phyloP scores from a whole-genome alignment of 1,284 basidiomycete genomes.

The Marasmius oreades region DNA sequence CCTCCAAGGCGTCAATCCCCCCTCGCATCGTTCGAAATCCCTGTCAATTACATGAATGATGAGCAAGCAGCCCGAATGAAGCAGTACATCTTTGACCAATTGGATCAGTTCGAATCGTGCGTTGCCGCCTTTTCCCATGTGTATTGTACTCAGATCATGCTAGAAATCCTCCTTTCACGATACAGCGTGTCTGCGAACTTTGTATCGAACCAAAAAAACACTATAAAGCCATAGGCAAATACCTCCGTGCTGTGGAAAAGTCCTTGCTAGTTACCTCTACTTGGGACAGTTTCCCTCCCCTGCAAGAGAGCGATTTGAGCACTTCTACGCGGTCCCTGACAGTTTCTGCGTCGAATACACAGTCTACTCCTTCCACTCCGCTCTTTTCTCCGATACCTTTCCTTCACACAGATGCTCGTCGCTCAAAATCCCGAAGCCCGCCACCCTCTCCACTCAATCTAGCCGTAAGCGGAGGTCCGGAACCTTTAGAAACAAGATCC shows the following conservation, averaged over 20 bases:
- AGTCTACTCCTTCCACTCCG: conserved; percentile 66
- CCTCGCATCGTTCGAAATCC: conserved; percentile 48
- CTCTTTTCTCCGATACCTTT: conserved; percentile 84
- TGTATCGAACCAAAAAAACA: conserved; percentile 65
- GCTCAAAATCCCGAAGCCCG: conserved; percentile 71
- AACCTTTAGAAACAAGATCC: conserved; percentile 41
- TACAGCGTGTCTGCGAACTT: conserved; percentile 91
- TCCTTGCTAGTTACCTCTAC: conserved; percentile 84
- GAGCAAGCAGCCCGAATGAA: conserved; percentile 64
- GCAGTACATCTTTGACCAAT: conserved; percentile 53
- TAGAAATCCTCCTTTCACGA: conserved; percentile 83
- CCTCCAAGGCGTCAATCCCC: conserved; percentile 54
- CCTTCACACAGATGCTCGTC: conserved; percentile 71
- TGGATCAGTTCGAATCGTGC: conserved; percentile 79
- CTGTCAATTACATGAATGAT: conserved; percentile 58
- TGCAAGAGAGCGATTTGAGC: conserved; percentile 39
- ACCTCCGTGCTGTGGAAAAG: conserved; percentile 86
- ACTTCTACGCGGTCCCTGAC: conserved; percentile 38
- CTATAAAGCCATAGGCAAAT: conserved; percentile 84
- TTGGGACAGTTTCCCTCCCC: conserved; percentile 63
- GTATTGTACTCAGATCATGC: conserved; percentile 7
- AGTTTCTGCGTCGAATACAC: conserved; percentile 38
- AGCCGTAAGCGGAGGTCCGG: conserved; percentile 31
- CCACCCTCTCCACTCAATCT: conserved; percentile 69
- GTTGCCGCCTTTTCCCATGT: conserved; percentile 26